phyloP scores from a whole-genome alignment of 495 filamentous ascomycete genomes.

The Penicillium goetzii region DNA sequence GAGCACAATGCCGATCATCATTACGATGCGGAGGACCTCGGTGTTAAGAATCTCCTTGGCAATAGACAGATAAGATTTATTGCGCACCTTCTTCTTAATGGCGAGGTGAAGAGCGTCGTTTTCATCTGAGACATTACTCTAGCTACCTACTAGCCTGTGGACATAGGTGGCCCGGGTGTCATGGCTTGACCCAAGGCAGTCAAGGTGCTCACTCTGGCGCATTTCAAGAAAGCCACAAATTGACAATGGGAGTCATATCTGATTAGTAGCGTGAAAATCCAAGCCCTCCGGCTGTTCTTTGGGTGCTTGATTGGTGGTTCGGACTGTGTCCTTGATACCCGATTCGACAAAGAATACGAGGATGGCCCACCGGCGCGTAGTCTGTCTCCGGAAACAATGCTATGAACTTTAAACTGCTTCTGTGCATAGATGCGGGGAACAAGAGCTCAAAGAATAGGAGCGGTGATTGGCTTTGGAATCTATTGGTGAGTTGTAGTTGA shows the following conservation, averaged over 20 bases:
- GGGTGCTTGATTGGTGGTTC: neutral
- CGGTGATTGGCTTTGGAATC: too few species aligned
- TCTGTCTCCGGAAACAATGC: neutral
- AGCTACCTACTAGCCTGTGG: too few species aligned
- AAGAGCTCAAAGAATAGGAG: neutral
- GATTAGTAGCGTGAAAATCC: neutral
- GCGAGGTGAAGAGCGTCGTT: too few species aligned
- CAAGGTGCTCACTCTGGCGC: neutral
- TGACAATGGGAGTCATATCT: neutral
- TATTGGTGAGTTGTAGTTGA: neutral
- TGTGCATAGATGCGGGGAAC: neutral
- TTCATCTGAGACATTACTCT: neutral
- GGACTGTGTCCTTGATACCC: neutral
- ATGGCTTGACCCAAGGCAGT: neutral
- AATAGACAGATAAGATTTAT: neutral
- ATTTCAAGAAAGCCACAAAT: neutral
- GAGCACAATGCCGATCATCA: neutral
- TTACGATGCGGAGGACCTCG: neutral
- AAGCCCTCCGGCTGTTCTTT: neutral
- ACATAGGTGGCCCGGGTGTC: neutral
- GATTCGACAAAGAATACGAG: neutral
- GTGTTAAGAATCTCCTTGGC: neutral
- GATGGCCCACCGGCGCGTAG: neutral
- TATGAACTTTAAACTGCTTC: neutral
- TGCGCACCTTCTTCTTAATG: neutral